Evolutionary conservation across 257 asterid genomes (phyloP), one percentile per base, ranked within the genome.

Genomic region (Salvia miltiorrhiza): DNA sequence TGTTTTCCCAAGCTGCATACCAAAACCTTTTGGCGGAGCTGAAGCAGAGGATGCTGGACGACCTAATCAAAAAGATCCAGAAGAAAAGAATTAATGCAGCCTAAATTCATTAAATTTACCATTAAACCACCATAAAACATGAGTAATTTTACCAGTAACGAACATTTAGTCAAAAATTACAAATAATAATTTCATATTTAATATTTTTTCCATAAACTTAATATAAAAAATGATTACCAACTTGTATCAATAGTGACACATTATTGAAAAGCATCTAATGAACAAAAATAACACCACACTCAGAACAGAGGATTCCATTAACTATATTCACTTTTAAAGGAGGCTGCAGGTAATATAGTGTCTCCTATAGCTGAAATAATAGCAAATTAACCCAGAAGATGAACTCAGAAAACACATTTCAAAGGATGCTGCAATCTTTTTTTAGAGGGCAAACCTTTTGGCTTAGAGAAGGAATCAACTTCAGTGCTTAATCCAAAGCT

Each of bases 21-120:
- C 97, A 76, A 79, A 87, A 65, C 93, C 95, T 78, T 92, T 92
- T 30, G 89, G 85, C 72, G 97, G 96, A 77, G 92, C 97, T 37
- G 87, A 66, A 80, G 93, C 90, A 77, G 97, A 58, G 66, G 95
- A 73, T 69, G 95, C 44, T 50, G 87, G 85, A 56, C 90, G 96
- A 67, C 96, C 96, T 88, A 80, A 68, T 60, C 72, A 64, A 67
- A 63, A 48, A 43, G 41, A 67, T 57, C 39, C 57, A 43, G 32
- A 61, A 73, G 65, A 62, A 41, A 67, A 52, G 61, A 69, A 47
- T 54, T 45, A 48, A n/a, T 32, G 33, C 75, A 77, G 65, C 72
- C 63, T 21, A 28, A 33, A 50, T 26, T 19, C 61, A 65, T 26
- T 44, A 43, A 77, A 26, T 16, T 61, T 16, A 47, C 56, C 63